Conservation (phyloP, 306 rosid species). For the Castanopsis chinensis region DNA sequence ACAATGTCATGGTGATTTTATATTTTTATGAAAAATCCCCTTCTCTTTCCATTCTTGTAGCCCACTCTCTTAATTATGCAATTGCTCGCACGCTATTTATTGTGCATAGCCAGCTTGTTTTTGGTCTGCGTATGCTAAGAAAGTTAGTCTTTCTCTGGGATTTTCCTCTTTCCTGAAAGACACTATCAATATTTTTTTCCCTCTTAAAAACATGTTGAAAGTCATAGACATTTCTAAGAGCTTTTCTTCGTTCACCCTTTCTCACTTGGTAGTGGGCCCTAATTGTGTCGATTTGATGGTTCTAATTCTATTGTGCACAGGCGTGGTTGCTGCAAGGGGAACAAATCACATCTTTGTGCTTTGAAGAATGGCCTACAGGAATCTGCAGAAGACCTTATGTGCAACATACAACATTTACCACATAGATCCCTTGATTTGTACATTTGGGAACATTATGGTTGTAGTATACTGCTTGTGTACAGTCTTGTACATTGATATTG, state of each 20-base stretch:
- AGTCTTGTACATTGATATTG: slow-evolving; percentile 31
- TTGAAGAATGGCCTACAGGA: slow-evolving; percentile 66
- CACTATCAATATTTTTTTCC: not conserved
- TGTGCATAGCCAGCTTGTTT: not conserved
- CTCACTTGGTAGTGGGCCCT: slow-evolving; percentile 31
- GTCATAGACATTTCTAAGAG: not conserved
- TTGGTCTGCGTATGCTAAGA: not conserved
- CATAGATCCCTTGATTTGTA: slow-evolving; percentile 27
- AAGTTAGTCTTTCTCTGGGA: not conserved
- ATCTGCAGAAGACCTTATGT: slow-evolving; percentile 43
- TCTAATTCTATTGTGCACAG: slow-evolving; percentile 74
- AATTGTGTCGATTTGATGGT: slow-evolving; percentile 77
- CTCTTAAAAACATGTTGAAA: not conserved
- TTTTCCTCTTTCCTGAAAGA: slow-evolving; percentile 2
- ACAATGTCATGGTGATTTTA: not conserved
- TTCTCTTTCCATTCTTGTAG: not conserved
- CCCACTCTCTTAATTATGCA: not conserved
- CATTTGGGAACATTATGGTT: slow-evolving; percentile 37
- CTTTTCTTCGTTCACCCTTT: slow-evolving; percentile 11
- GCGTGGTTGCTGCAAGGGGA: slow-evolving; percentile 72
- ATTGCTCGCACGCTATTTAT: not conserved
- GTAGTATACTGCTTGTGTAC: slow-evolving; percentile 34
- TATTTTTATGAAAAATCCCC: not conserved
- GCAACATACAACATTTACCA: slow-evolving; percentile 30
- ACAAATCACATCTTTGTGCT: slow-evolving; percentile 72